Percentiles rank a stretch among this genome's conserved stretches.
Evolutionary conservation across 2,329 filamentous ascomycete species (phyloP).

Genomic region (Chrysosporium keratinophilum): DNA sequence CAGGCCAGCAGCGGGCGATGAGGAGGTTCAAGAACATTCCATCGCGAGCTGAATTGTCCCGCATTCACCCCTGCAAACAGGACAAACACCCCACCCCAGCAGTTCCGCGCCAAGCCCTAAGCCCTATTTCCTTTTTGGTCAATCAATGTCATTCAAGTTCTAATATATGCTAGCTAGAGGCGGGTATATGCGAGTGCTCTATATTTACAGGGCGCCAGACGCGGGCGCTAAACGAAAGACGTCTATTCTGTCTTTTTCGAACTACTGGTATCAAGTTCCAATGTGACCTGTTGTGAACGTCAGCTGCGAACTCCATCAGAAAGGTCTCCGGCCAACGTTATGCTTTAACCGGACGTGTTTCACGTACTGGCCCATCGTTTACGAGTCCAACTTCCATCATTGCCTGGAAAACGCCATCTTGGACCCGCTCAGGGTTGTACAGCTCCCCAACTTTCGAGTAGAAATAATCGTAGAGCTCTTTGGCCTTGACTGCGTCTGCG

Average conservation of each 20-base stretch:
- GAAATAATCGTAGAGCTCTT: constrained; percentile 73
- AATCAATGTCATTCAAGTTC: too few relatives aligned
- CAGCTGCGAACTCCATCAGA: neutral
- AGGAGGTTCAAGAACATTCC: constrained; percentile 35
- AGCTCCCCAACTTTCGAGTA: constrained; percentile 61
- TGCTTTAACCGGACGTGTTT: neutral
- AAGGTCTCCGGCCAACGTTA: neutral
- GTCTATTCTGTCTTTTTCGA: constrained; percentile 8
- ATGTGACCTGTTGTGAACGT: constrained; percentile 26
- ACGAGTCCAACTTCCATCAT: constrained; percentile 97
- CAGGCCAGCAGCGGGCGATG: constrained; percentile 4
- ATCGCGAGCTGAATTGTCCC: constrained; percentile 18
- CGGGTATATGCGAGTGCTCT: too few relatives aligned
- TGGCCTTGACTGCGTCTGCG: constrained; percentile 66
- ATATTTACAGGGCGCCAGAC: too few relatives aligned
- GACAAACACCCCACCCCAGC: constrained; percentile 16
- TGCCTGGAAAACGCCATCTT: constrained; percentile 93
- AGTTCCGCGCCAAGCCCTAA: constrained; percentile 12
- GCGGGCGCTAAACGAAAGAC: too few relatives aligned
- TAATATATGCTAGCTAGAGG: too few relatives aligned
- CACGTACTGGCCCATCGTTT: constrained; percentile 58
- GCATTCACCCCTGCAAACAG: constrained; percentile 15
- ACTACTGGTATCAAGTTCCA: constrained; percentile 39
- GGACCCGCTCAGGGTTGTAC: constrained; percentile 65
- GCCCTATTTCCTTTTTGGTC: constrained; percentile 8